Evolutionary conservation across 202 grass and related monocot genomes (phyloP).

Genomic region (Dendrocalamus latiflorus): DNA sequence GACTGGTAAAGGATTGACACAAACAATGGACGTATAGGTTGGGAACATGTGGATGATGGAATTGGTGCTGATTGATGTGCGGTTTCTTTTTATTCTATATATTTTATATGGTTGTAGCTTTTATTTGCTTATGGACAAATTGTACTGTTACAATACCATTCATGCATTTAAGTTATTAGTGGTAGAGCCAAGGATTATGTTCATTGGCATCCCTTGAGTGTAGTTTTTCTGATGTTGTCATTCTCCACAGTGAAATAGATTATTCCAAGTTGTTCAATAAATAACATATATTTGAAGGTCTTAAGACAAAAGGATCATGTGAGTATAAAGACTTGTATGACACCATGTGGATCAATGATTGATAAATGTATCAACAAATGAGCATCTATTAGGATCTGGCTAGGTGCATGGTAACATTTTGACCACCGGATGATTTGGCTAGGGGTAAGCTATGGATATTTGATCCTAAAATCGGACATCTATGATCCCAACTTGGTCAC

Average conservation of each 20-base stretch:
- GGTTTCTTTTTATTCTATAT: background rate
- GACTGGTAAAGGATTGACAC: background rate
- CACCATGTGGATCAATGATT: background rate
- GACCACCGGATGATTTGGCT: background rate
- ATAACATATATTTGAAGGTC: background rate
- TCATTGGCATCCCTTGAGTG: too few relatives aligned
- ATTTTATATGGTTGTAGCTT: background rate
- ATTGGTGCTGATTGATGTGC: background rate
- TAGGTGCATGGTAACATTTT: too few relatives aligned
- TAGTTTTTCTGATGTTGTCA: background rate
- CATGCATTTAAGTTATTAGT: too few relatives aligned
- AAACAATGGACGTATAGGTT: background rate
- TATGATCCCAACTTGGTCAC: too few relatives aligned
- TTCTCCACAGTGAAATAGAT: background rate
- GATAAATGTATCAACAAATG: background rate
- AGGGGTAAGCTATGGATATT: background rate
- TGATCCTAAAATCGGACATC: too few relatives aligned
- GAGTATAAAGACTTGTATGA: background rate
- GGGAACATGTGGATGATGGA: background rate
- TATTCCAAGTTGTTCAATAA: background rate
- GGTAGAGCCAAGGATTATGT: too few relatives aligned
- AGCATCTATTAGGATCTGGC: background rate
- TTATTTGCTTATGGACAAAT: background rate
- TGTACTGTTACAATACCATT: background rate
- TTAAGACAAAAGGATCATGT: background rate